Evolutionary conservation across 2,329 filamentous ascomycete species (phyloP), one percentile per base, ranked within the genome.

Genomic region (Fusarium annulatum): DNA sequence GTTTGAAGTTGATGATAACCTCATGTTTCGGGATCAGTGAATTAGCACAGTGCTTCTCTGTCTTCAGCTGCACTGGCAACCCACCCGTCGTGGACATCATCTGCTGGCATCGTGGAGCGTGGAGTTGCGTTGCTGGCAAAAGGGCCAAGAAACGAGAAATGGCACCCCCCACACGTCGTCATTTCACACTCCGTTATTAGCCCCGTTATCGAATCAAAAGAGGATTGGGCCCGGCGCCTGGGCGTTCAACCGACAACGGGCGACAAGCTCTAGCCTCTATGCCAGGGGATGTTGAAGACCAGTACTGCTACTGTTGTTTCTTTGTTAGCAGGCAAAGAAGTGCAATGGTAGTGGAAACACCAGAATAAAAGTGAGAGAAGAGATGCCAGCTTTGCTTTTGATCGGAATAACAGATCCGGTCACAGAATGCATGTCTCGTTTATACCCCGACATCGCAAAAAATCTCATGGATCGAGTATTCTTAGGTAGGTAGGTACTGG

Each of bases 131-230:
- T 74, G 71, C 55, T 77, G 75, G 75, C 69, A 66, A 58, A 55
- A 64, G n/a, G 68, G 57, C 62, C 70, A 75, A 74, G 71, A 71
- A 69, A 64, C 70, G 66, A 72, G 67, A 66, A 64, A 72, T 43
- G 64, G 58, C 67, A 71, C 70, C 73, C 76, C 76, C 76, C 76
- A 77, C 76, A 77, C 69, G 62, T 78, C 75, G 74, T 78, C 76
- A 77, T 78, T 78, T 77, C 73, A 74, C 64, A 69, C 58, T 69
- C 74, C 74, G 67, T 78, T 76, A 76, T 78, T 78, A 78, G 76
- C 64, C 70, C 68, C 64, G 67, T 74, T 76, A 65, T 73, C 76
- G 73, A 78, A 77, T 78, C 76, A 77, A 75, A 77, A 76, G 66
- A 65, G 72, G 74, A 48, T 67, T 72, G 55, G 61, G 43, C 21